Base-by-base conservation (phyloP, 768 basidiomycete species). In the Xerocomellus intermedius region DNA sequence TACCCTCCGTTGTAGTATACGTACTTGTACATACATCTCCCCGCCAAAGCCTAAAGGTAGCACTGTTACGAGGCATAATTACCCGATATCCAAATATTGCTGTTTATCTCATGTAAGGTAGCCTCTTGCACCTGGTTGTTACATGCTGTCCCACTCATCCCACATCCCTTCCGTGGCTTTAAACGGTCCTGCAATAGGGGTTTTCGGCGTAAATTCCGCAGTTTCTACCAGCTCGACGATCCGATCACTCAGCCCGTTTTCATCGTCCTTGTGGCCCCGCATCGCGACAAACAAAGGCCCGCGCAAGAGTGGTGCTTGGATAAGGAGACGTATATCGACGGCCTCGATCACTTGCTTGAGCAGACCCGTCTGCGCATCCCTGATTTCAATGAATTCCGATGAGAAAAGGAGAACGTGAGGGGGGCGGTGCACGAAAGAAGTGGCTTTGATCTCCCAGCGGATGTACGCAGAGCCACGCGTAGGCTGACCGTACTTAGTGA, bases 291-390 rank as follows among this genome's bases (percentile, higher is more conserved):
- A 65, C 22, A 89, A 75, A 7, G 82, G 75, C 48, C 81, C 79
- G 16, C 61, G 62, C 13, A 47, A 41, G 35, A 57, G 56, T 4
- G 67, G 60, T 41, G 75, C 69, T 38, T 62, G 64, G 65, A 87
- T 78, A 45, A 90, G 69, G 28, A 90, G 76, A 24, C 88, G 82
- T 36, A 93, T 79, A 61, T 91, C 87, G 12, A 64, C 61, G 1
- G 79, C 90, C 63, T 90, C 87, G 42, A 93, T 83, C n/a, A 91
- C 87, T 70, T 94, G 91, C n/a, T 85, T 82, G 19, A 94, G 82
- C 48, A 80, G 70, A 5, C 88, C 85, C 1, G 85, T 86, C 14
- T 74, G 70, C 26, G 83, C 72, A 55, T 82, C 76, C 52, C 91
- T 82, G 26, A 93, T 75, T 67, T 94, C 91, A 63, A 94, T 77